A percentile compares a stretch with the other conserved stretches of the same genome.
Evolutionary conservation across 1,284 basidiomycete genomes (phyloP).

Genomic region (Tetrapyrgos nigripes): DNA sequence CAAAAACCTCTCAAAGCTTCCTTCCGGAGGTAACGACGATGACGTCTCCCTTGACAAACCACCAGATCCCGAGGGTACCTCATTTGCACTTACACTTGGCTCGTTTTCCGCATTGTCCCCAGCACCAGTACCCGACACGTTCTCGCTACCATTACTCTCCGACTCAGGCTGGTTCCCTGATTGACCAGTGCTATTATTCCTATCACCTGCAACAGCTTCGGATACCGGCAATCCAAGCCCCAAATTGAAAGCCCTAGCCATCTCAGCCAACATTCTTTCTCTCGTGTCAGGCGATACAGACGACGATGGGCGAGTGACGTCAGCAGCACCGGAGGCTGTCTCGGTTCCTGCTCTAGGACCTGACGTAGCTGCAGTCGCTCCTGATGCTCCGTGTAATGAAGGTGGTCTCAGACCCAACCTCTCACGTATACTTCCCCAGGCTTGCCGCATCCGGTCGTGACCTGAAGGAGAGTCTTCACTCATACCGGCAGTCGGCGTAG

Average conservation of each 20-base stretch:
- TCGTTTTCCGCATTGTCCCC: neutral
- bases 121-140: neutral
- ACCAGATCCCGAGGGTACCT: no score
- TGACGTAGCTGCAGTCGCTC: slow-evolving; percentile 4
- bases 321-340: neutral
- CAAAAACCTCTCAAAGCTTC: slow-evolving; percentile 79
- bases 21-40: slow-evolving; percentile 57
- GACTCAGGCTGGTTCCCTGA: no score
- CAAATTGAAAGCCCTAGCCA: slow-evolving; percentile 77
- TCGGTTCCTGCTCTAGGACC: neutral
- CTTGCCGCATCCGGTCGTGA: slow-evolving; percentile 19
- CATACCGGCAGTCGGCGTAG: slow-evolving; percentile 55
- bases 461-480: slow-evolving; percentile 22
- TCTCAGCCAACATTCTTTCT: slow-evolving; percentile 72
- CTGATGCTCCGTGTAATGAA: slow-evolving; percentile 18
- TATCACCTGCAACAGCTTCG: slow-evolving; percentile 9
- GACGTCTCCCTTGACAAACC: neutral
- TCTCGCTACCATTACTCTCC: neutral
- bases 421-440: slow-evolving; percentile 71
- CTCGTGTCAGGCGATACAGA: slow-evolving; percentile 51
- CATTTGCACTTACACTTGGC: no score
- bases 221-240: slow-evolving; percentile 58
- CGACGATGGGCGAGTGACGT: no score
- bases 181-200: no score
- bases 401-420: slow-evolving; percentile 66